Base-by-base conservation (phyloP, 768 basidiomycete species). In the Suillus lakei region DNA sequence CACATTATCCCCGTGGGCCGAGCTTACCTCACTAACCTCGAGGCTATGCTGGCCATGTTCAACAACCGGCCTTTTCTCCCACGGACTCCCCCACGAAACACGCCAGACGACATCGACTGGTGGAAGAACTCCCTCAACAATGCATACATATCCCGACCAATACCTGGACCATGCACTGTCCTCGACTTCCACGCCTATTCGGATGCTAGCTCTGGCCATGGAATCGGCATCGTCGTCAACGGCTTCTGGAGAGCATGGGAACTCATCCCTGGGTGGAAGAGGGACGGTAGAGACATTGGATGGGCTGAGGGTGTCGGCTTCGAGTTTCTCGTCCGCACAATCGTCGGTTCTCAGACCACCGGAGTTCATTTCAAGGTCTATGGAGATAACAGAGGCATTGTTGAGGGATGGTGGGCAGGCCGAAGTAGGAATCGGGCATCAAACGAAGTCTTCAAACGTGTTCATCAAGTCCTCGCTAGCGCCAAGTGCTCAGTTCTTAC, bases 261-360 rank as follows among this genome's bases (percentile, higher is more conserved):
- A 0, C 74, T 81, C 15, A 48, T 72, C 4, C 73, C 71, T 3
- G 74, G 73, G 0, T 81, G 80, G 81, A 68, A 75, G 30, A 32
- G 60, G 0, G 68, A 74, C 18, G 64, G 71, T 0, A 34, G 75
- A 0, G 79, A 84, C 63, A 86, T 86, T 61, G 71, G 71, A 0
- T 86, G 84, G 83, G 82, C 82, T 7, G 82, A 86, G 68, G 80
- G 81, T 0, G 68, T 84, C 16, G 81, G 81, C 0, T 83, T 85
- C 66, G 73, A 82, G 38, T 67, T 84, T 28, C 79, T 83, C 36
- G 68, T 77, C 39, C 51, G 28, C 7, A 44, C 69, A 43, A 54
- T 74, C 64, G 9, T 10, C 54, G 5, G 2, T 13, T 30, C 15
- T 41, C 13, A 39, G 10, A 10, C 41, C 53, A 1, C 65, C 46